Conservation (phyloP, 371 early-diverging fungal species). For the Vairimorpha necatrix region DNA sequence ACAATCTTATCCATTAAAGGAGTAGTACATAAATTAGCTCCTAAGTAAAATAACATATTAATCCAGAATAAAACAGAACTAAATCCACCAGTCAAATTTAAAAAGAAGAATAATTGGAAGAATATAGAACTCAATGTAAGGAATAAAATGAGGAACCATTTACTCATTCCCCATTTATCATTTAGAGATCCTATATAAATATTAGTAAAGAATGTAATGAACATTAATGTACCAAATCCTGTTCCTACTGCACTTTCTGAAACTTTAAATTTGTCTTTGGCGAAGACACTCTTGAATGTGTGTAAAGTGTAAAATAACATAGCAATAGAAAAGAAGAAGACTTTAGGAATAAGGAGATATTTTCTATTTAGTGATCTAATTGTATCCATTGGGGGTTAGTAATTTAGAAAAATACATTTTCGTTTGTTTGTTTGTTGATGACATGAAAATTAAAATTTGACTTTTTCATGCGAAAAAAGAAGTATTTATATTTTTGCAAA, state of each 20-base stretch:
- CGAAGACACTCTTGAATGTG: constrained; percentile 59
- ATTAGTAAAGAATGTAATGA: constrained; percentile 64
- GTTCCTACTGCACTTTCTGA: constrained; percentile 25
- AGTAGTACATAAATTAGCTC: constrained; percentile 40
- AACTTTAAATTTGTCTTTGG: constrained; percentile 48
- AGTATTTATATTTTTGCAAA: too few species aligned
- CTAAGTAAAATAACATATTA: constrained; percentile 53
- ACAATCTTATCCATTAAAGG: constrained; percentile 61
- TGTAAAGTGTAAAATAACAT: constrained; percentile 64
- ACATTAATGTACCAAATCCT: constrained; percentile 36
- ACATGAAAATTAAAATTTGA: too few species aligned
- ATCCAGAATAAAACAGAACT: constrained; percentile 44
- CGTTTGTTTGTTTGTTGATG: constrained; percentile 10
- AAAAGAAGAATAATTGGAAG: constrained; percentile 60
- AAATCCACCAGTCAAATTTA: background rate
- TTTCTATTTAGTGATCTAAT: constrained; percentile 50
- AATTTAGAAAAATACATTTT: background rate
- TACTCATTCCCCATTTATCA: constrained; percentile 60
- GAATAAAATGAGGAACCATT: constrained; percentile 49
- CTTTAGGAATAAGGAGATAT: constrained; percentile 61
- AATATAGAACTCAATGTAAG: constrained; percentile 41
- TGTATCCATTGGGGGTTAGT: constrained; percentile 29
- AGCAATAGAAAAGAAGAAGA: constrained; percentile 59
- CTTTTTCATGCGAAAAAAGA: too few species aligned
- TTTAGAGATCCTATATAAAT: constrained; percentile 59